Base-by-base conservation (phyloP, 148 eudicot species). In the Silene conica region DNA sequence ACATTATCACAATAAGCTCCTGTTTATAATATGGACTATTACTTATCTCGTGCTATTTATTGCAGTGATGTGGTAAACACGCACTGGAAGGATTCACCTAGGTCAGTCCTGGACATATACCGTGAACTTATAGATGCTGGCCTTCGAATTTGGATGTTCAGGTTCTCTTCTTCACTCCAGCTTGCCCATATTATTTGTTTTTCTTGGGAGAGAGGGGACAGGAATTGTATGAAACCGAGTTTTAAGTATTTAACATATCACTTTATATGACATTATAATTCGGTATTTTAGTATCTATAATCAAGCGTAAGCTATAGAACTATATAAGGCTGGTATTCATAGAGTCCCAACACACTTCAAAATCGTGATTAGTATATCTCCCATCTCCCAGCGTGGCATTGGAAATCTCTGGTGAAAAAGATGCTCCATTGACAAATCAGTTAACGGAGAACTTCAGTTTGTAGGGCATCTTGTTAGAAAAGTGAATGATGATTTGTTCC, bases 131-230 rank as follows among this genome's bases (percentile, higher is more conserved):
- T 95, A 60, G 76, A 69, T 73, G 78, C 85, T 46, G 98, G 98
- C 45, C 81, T 92, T 74, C 97, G 96, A 50, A 89, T 92, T 72
- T 95, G 98, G 98, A 75, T 92, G 72, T 95, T 95, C 90, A 95
- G 98, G 98, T 95, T 76, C 68, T 54, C 58, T 57, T 63, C 73
- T 57, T n/a, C 71, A 56, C 61, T 26, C 54, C 52, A 22, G 46
- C 60, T 64, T 63, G 0, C 9, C 5, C 20, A 50, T 63, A 9
- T 52, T n/a, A 11, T 15, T 48, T 2, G n/a, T 26, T 14, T 12
- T 46, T 50, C 22, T 28, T 63, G 2, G 10, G 20, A 65, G 11
- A 65, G 21, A 15, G 46, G 48, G 65, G 1, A 19, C n/a, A 16
- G 43, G 45, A 65, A 63, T 26, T 26, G 8, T 28, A 45, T 61